Evolutionary conservation across 2,329 filamentous ascomycete species (phyloP).

Genomic region (Colletotrichum graminicola): DNA sequence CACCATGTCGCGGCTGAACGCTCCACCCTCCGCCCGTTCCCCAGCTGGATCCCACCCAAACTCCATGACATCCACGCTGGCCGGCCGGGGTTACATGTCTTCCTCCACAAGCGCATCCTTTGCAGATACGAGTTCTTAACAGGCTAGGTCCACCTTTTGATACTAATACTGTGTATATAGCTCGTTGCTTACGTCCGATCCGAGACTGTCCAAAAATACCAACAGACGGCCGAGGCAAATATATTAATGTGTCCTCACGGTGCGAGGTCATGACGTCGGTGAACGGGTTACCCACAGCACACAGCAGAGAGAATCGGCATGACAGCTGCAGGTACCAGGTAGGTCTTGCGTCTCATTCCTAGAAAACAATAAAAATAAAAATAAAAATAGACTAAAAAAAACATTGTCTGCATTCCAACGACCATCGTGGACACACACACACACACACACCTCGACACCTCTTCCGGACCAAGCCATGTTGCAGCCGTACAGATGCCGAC

Average conservation of each 20-base stretch:
- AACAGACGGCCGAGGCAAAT: neutral
- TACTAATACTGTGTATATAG: too few species aligned
- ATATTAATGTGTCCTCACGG: neutral
- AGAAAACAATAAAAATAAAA: too few species aligned
- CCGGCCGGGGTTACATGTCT: neutral
- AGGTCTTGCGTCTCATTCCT: too few species aligned
- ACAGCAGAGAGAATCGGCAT: neutral
- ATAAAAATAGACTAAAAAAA: neutral
- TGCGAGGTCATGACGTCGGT: neutral
- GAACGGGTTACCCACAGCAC: neutral
- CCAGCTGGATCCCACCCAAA: neutral
- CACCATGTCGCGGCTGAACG: conserved; percentile 5
- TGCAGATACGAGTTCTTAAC: conserved; percentile 15
- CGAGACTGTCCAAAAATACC: neutral
- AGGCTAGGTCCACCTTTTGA: neutral
- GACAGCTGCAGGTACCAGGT: conserved; percentile 37
- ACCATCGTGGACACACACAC: neutral
- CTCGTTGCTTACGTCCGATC: neutral
- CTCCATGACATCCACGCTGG: conserved; percentile 7
- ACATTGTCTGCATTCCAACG: neutral
- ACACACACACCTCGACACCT: neutral
- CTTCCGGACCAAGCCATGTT: neutral
- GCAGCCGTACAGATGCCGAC: neutral
- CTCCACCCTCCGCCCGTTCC: neutral
- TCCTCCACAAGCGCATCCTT: neutral